These are phyloP conservation scores for Suillus subalutaceus DNA, from an alignment of 768 basidiomycete genomes.

Conservation along the genomic window DNA sequence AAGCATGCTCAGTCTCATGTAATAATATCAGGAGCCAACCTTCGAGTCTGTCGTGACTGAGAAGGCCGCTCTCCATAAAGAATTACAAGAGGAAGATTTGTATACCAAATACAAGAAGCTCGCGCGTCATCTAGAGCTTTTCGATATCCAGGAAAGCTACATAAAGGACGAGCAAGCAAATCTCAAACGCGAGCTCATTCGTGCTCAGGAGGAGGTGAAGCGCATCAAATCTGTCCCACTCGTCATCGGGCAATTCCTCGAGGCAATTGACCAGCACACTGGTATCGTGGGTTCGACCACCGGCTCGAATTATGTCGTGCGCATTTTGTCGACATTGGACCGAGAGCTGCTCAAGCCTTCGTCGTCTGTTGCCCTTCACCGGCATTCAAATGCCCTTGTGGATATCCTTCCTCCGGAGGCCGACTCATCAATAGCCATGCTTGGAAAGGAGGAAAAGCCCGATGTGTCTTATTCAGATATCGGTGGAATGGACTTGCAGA, in stretches of 20 bases:
- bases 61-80: constrained; percentile 84
- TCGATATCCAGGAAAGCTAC: constrained; percentile 93
- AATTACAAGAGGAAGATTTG: constrained; percentile 88
- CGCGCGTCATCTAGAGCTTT: constrained; percentile 91
- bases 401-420: constrained; percentile 99
- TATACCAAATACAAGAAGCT: constrained; percentile 99
- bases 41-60: constrained; percentile 87
- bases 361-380: constrained; percentile 96
- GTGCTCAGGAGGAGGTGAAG: constrained; percentile 99
- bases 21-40: constrained; percentile 72
- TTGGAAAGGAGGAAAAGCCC: constrained; percentile 92
- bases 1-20: constrained; percentile 11
- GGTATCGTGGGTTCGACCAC: constrained; percentile 98
- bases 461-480: constrained; percentile 94
- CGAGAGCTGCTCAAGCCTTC: constrained; percentile 97
- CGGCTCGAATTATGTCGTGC: constrained; percentile 96
- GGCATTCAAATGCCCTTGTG: constrained; percentile 97
- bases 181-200: constrained; percentile 95
- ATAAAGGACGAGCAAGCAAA: constrained; percentile 99
- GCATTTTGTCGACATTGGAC: constrained; percentile 95
- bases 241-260: constrained; percentile 98
- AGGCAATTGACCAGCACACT: constrained; percentile 97
- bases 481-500: constrained; percentile 96
- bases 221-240: constrained; percentile 98
- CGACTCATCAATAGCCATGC: constrained; percentile 95